phyloP scores from a whole-genome alignment of 208 protist species.

The Leishmania arabica region DNA sequence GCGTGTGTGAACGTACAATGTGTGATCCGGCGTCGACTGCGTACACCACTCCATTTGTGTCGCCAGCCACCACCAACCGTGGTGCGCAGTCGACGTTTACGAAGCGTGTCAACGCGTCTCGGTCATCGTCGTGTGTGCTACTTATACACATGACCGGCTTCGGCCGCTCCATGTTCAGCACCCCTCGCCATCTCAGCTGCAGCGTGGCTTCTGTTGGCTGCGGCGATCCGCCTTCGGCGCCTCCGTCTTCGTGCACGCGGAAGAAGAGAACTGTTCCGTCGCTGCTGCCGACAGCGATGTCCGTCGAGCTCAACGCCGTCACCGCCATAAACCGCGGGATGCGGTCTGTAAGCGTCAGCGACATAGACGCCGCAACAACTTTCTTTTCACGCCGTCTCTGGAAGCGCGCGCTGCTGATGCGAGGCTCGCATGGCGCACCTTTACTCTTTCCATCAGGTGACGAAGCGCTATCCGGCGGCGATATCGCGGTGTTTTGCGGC shows the following conservation, averaged over 20 bases:
- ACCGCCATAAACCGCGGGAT: slow-evolving; percentile 68
- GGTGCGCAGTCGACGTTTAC: not conserved
- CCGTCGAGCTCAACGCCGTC: slow-evolving; percentile 15
- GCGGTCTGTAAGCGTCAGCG: slow-evolving; percentile 26
- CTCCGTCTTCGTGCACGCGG: not conserved
- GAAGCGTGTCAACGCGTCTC: not conserved
- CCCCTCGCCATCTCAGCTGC: slow-evolving; percentile 21
- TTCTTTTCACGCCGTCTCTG: slow-evolving; percentile 14
- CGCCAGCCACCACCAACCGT: slow-evolving; percentile 43
- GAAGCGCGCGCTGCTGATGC: slow-evolving; percentile 3
- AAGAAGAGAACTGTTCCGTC: slow-evolving; percentile 58
- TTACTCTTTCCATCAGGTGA: not conserved
- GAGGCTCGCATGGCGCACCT: not conserved
- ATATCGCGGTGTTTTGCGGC: not conserved
- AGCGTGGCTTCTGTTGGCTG: not conserved
- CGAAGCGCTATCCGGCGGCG: not conserved
- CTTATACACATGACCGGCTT: slow-evolving; percentile 57
- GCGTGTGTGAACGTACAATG: slow-evolving; percentile 2
- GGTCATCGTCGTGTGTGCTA: not conserved
- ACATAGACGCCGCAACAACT: not conserved
- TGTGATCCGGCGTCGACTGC: slow-evolving; percentile 30
- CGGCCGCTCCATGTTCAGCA: slow-evolving; percentile 9
- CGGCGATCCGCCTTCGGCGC: not conserved
- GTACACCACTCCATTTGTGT: slow-evolving; percentile 64
- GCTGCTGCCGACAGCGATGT: slow-evolving; percentile 65